Evolutionary conservation across 345 rosid species (phyloP).

Genomic region (Draba incana): DNA sequence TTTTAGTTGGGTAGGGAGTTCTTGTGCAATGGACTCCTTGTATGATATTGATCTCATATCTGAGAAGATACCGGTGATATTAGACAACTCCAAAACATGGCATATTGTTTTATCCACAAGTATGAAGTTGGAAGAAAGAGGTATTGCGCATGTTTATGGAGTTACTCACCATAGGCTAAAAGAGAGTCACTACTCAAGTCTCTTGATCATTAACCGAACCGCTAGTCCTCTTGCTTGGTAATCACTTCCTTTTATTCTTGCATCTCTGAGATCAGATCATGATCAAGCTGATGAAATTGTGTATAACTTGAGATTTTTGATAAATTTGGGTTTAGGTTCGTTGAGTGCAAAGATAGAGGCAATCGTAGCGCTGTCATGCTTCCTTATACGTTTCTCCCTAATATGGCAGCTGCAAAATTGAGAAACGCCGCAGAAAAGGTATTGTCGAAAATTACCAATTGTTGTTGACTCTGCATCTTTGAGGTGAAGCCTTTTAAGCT

Average conservation of each 20-base stretch:
- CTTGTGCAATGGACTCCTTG: constrained; percentile 76
- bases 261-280: constrained; percentile 4
- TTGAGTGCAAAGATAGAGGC: constrained; percentile 94
- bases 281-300: constrained; percentile 4
- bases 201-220: constrained; percentile 86
- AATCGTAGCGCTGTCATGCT: constrained; percentile 70
- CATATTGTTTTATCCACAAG: constrained; percentile 67
- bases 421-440: constrained; percentile 80
- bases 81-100: constrained; percentile 87
- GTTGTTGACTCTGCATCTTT: constrained; percentile 5
- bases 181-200: constrained; percentile 64
- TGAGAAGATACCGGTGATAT: constrained; percentile 82
- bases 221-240: constrained; percentile 98
- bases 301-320: not conserved
- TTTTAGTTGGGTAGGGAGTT: constrained; percentile 73
- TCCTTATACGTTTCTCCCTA: constrained; percentile 92
- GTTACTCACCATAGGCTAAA: constrained; percentile 60
- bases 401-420: constrained; percentile 69
- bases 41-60: constrained; percentile 90
- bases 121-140: constrained; percentile 90
- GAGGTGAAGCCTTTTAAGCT: constrained; percentile 14
- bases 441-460: not conserved
- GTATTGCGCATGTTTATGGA: constrained; percentile 81
- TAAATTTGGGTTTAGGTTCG: constrained; percentile 64
- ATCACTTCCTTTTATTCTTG: constrained; percentile 13